phyloP scores from a whole-genome alignment of 805 yeast genomes.

The Lipomyces lipofer region DNA sequence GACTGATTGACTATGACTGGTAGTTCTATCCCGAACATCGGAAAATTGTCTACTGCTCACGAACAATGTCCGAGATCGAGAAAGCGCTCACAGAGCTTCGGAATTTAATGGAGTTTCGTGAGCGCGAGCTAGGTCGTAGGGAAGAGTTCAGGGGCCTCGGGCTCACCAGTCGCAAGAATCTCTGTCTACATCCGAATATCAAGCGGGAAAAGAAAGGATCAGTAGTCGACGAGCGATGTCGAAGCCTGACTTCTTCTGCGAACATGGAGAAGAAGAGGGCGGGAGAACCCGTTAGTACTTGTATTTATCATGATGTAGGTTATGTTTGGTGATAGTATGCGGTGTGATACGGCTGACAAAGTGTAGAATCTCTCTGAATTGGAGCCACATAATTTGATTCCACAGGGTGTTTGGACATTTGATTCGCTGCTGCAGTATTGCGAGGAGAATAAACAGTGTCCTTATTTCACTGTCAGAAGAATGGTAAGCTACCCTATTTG shows the following conservation, averaged over 20 bases:
- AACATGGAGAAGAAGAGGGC: conserved; percentile 65
- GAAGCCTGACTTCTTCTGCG: conserved; percentile 91
- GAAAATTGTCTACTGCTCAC: conserved; percentile 94
- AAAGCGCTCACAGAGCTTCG: conserved; percentile 92
- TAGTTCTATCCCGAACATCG: conserved; percentile 85
- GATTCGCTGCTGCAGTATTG: conserved; percentile 80
- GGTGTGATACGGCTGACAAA: not conserved
- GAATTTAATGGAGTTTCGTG: conserved; percentile 81
- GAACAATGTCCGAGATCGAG: conserved; percentile 99
- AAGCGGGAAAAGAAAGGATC: conserved; percentile 86
- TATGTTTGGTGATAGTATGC: not conserved
- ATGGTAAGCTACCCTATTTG: conserved; percentile 82
- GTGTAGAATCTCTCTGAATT: conserved; percentile 63
- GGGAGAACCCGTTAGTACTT: conserved; percentile 61
- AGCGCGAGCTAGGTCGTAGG: conserved; percentile 75
- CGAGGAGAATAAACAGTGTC: conserved; percentile 79
- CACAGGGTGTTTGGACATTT: conserved; percentile 92
- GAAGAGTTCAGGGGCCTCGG: conserved; percentile 96
- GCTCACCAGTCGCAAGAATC: conserved; percentile 87
- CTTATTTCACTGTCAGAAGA: conserved; percentile 95
- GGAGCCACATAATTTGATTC: conserved; percentile 86
- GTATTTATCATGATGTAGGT: conserved; percentile 78
- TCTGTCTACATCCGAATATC: conserved; percentile 87
- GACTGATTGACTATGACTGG: not conserved
- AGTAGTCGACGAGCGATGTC: conserved; percentile 93